Conservation (phyloP, 345 rosid genomes). For the Pistacia integerrima region DNA sequence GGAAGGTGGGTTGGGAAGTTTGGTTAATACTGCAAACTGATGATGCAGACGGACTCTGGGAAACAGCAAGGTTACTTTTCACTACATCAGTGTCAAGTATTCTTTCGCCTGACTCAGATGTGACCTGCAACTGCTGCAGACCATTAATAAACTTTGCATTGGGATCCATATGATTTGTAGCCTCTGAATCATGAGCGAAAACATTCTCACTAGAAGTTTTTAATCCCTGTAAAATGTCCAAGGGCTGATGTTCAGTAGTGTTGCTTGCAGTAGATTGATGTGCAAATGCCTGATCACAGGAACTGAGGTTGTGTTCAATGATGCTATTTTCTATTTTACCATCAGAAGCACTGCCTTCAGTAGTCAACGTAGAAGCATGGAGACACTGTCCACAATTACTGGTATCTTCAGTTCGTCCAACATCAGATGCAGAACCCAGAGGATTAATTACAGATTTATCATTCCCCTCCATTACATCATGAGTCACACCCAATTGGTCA, state of each 20-base stretch:
- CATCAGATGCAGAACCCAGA: conserved; percentile 1
- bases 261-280: conserved; percentile 1
- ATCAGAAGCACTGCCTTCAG: conserved; percentile 6
- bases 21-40: not conserved
- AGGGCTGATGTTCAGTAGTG: conserved; percentile 4
- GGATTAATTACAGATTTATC: not conserved
- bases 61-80: not conserved
- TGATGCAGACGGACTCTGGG: not conserved
- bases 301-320: not conserved
- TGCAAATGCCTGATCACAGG: conserved; percentile 1
- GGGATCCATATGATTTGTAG: not conserved
- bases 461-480: conserved; percentile 15
- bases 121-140: not conserved
- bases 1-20: not conserved
- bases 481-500: not conserved
- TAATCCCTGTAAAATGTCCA: not conserved
- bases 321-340: conserved; percentile 11
- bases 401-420: conserved; percentile 6
- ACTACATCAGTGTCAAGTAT: not conserved
- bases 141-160: not conserved
- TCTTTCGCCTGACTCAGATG: not conserved
- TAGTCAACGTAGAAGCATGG: not conserved
- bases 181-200: not conserved
- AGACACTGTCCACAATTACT: conserved; percentile 8
- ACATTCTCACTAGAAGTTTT: not conserved